These are phyloP conservation scores for Plantago coronopus DNA, from an alignment of 305 asterid genomes.

Conservation along the genomic window DNA sequence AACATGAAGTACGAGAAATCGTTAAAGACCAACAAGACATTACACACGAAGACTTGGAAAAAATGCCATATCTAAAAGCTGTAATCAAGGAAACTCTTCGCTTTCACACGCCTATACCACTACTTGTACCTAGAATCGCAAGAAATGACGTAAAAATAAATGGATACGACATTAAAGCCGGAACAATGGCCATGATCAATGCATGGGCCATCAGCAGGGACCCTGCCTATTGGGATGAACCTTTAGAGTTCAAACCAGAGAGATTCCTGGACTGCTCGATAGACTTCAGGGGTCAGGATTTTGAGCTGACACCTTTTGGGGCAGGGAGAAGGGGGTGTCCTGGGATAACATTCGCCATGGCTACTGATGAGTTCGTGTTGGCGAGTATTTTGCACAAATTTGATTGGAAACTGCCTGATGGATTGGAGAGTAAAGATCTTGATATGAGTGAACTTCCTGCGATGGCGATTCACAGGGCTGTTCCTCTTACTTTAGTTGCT, in stretches of 20 bases:
- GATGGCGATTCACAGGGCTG: too few species aligned
- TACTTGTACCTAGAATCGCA: conserved; percentile 27
- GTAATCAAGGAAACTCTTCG: conserved; percentile 45
- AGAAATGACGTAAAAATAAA: conserved; percentile 26
- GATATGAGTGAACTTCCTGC: too few species aligned
- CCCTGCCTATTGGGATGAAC: conserved; percentile 33
- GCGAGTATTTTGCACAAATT: conserved; percentile 36
- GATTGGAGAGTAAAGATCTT: too few species aligned
- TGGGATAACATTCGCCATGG: conserved; percentile 33
- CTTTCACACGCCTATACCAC: conserved; percentile 30
- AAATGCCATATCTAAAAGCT: conserved; percentile 38
- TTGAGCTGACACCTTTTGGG: conserved; percentile 40
- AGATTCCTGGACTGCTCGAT: conserved; percentile 31
- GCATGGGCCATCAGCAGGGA: conserved; percentile 37
- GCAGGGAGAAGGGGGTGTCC: conserved; percentile 47
- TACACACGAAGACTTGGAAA: conserved; percentile 26
- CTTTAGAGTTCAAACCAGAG: conserved; percentile 34
- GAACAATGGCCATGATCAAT: conserved; percentile 30
- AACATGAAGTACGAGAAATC: conserved; percentile 31
- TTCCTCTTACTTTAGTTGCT: too few species aligned
- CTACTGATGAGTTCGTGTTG: conserved; percentile 22
- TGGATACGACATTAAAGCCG: conserved; percentile 34
- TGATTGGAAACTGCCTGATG: too few species aligned
- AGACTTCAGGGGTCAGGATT: conserved; percentile 35
- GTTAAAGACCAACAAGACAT: conserved; percentile 19